Percentiles rank a stretch among this genome's conserved stretches.
Evolutionary conservation across 768 basidiomycete species (phyloP).

Genomic region (Kwoniella heveanensis): DNA sequence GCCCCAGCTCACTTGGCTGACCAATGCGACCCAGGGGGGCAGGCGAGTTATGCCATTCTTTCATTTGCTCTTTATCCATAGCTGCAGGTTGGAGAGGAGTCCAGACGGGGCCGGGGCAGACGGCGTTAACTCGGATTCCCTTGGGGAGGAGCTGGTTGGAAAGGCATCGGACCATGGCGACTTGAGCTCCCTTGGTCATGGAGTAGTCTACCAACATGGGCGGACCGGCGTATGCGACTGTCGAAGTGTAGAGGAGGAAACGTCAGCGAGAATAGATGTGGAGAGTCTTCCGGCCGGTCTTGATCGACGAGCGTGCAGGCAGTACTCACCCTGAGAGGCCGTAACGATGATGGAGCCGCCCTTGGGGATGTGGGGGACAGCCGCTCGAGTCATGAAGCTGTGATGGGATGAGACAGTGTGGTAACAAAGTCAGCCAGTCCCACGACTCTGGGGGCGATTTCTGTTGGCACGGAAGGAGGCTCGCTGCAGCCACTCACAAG

Average conservation of each 20-base stretch:
- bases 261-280: not conserved
- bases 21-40: constrained; percentile 59
- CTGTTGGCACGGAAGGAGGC: not conserved
- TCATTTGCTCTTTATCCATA: constrained; percentile 51
- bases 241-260: not conserved
- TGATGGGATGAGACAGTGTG: not conserved
- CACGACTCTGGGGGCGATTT: too few relatives aligned
- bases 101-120: constrained; percentile 53
- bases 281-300: too few relatives aligned
- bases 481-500: constrained; percentile 54
- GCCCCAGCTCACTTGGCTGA: constrained; percentile 63
- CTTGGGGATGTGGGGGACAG: constrained; percentile 65
- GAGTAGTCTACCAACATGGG: constrained; percentile 60
- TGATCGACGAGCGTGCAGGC: too few relatives aligned
- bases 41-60: constrained; percentile 49
- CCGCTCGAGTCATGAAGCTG: constrained; percentile 61
- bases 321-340: constrained; percentile 59
- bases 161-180: constrained; percentile 60
- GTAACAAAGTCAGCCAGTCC: not conserved
- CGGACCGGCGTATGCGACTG: constrained; percentile 55
- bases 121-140: constrained; percentile 56
- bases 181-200: constrained; percentile 64
- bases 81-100: constrained; percentile 55
- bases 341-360: constrained; percentile 68
- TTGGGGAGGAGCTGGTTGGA: constrained; percentile 62